Conservation (phyloP, 2,329 filamentous ascomycete genomes). For the Fusarium phyllophilum region DNA sequence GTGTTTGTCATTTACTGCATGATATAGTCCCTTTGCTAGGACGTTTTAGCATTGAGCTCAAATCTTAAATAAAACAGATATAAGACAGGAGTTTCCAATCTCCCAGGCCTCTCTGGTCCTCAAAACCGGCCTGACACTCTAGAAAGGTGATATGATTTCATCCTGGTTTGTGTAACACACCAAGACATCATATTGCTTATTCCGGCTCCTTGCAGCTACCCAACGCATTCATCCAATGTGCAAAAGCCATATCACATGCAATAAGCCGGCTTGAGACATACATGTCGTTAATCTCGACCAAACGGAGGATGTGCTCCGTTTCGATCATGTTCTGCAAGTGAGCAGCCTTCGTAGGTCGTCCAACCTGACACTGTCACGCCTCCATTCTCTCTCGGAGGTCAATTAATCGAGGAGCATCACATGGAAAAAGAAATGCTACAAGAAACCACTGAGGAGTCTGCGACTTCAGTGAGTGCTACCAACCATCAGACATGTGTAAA, state of each 20-base stretch:
- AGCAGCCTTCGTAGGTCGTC: neutral
- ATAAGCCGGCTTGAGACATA: neutral
- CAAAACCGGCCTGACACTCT: neutral
- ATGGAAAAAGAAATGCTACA: neutral
- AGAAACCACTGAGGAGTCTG: too few species aligned
- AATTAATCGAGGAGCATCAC: neutral
- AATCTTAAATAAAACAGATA: neutral
- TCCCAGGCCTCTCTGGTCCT: too few species aligned
- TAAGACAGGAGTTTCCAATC: fast-evolving
- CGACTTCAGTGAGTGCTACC: neutral
- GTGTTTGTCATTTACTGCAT: neutral
- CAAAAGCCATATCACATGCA: neutral
- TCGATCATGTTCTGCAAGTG: neutral
- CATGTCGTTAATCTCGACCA: neutral
- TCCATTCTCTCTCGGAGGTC: neutral
- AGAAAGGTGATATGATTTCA: neutral
- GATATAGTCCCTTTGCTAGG: too few species aligned
- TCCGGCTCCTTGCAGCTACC: neutral
- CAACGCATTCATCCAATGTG: neutral
- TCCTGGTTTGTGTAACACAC: neutral
- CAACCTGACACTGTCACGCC: neutral
- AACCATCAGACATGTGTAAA: neutral
- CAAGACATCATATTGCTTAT: neutral
- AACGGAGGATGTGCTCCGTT: neutral
- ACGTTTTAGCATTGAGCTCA: neutral